Conservation (phyloP, 2,329 filamentous ascomycete genomes). For the Fusarium nelsonii region DNA sequence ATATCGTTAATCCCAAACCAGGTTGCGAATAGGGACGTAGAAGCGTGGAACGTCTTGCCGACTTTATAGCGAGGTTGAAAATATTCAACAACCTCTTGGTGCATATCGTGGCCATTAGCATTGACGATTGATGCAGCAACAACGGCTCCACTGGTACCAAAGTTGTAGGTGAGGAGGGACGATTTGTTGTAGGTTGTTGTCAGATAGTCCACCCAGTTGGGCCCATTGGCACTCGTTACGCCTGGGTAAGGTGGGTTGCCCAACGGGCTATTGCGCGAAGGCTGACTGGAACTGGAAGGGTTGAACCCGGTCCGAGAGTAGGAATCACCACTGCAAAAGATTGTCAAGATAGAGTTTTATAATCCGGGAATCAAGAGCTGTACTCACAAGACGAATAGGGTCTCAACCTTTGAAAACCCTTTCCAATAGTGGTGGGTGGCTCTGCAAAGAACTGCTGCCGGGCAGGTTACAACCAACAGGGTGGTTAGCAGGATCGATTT, state of each 20-base stretch:
- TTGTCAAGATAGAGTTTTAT: background rate
- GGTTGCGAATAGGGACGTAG: background rate
- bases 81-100: background rate
- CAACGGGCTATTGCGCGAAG: background rate
- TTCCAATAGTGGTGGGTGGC: background rate
- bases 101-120: background rate
- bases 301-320: background rate
- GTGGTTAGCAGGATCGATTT: background rate
- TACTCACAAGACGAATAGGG: background rate
- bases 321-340: background rate
- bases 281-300: background rate
- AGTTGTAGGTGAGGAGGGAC: background rate
- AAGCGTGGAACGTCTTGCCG: background rate
- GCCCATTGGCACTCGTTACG: background rate
- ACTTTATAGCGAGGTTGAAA: background rate
- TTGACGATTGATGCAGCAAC: background rate
- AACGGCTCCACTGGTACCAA: background rate
- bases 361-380: fast-evolving
- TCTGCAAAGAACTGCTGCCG: background rate
- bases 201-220: background rate
- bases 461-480: background rate
- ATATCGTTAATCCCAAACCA: background rate
- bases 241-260: background rate
- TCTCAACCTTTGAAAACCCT: background rate
- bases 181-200: background rate